phyloP scores from a whole-genome alignment of 139 green algal species.

The Astrephomene gubernaculifera region DNA sequence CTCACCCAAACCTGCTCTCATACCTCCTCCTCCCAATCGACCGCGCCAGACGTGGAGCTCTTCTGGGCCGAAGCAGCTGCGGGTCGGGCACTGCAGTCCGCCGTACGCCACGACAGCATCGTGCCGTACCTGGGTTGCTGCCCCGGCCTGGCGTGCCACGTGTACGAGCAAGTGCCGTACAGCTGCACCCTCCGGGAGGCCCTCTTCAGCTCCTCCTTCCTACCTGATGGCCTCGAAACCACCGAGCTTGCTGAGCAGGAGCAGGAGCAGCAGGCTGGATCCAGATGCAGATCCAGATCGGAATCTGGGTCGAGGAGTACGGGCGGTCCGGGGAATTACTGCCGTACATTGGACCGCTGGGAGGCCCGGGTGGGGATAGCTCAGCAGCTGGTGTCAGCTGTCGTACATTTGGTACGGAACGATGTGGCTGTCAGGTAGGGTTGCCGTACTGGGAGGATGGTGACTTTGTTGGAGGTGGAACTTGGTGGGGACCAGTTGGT shows the following conservation, averaged over 20 bases:
- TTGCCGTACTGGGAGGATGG: neutral
- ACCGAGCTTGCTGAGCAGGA: too few species aligned
- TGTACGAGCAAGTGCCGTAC: slow-evolving; percentile 10
- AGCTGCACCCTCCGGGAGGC: neutral
- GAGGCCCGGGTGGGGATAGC: slow-evolving; percentile 4
- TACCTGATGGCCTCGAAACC: too few species aligned
- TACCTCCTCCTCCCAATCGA: too few species aligned
- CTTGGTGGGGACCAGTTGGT: too few species aligned
- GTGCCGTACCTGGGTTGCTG: slow-evolving; percentile 14
- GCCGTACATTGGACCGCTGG: neutral
- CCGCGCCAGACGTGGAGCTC: slow-evolving; percentile 19
- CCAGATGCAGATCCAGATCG: too few species aligned
- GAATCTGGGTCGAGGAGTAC: too few species aligned
- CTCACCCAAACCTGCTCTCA: neutral
- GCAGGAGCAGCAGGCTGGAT: too few species aligned
- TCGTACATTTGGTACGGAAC: neutral
- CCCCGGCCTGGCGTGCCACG: neutral
- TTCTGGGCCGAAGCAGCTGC: slow-evolving; percentile 11
- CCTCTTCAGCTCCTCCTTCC: neutral
- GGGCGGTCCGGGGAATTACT: too few species aligned
- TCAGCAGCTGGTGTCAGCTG: slow-evolving; percentile 7
- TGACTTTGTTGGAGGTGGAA: too few species aligned
- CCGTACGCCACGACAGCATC: neutral
- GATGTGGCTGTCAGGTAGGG: neutral
- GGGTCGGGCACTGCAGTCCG: neutral